Base-by-base conservation (phyloP, 768 basidiomycete species). In the Lactarius indigo region DNA sequence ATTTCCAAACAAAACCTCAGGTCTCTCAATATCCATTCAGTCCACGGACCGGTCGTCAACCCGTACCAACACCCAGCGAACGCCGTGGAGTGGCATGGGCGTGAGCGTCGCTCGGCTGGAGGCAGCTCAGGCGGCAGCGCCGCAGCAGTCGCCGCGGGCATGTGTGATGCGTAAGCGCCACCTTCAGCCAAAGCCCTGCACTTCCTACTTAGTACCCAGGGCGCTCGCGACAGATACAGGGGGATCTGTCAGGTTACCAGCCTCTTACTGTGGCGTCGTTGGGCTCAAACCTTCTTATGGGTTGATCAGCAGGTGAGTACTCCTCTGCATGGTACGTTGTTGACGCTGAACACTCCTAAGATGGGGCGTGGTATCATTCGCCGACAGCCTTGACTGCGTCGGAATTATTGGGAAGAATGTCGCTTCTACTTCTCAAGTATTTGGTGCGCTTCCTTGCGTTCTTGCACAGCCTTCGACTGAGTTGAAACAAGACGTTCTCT, bases 281-380 rank as follows among this genome's bases (percentile, higher is more conserved):
- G 97, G 97, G 0, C 77, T 98, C 54, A 99, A 99, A 73, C 96
- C 96, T 0, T 96, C 95, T 0, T 98, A 98, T 72, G 96, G 96
- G 4, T 79, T 98, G 47, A 78, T 98, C 35, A 94, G 92, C 72
- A 83, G 94, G 92, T 92, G 61, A 62, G 79, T 74, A n/a, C 8
- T 44, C 7, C 28, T 23, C 17, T 9, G 47, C 50, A 63, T 41
- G 52, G 63, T 30, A 60, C n/a, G 33, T 33, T 30, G 30, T 59
- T 18, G 12, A 20, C 50, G 5, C 62, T 59, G 63, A 64, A 55
- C 71, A n/a, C 33, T 30, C 31, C 2, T 52, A 52, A 94, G 96
- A 73, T 90, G 89, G 86, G 97, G 97, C 7, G 86, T 98, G 0
- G 85, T 99, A 4, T 88, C 94, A 0, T 99, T 92, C 71, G 96